phyloP scores from a whole-genome alignment of 1,284 basidiomycete genomes.

The Schizopora paradoxa region DNA sequence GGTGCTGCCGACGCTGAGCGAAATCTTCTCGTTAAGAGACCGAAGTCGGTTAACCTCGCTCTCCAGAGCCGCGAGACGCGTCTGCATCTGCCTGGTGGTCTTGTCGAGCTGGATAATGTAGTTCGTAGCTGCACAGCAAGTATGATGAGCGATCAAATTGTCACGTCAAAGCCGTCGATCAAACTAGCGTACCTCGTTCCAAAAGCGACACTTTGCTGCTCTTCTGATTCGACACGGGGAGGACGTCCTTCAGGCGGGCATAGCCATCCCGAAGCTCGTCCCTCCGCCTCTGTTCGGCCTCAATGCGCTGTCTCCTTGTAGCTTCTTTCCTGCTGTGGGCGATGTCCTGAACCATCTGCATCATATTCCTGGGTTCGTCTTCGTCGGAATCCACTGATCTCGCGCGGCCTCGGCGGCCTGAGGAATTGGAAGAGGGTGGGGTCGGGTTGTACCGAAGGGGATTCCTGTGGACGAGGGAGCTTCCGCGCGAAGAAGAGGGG shows the following conservation, averaged over 20 bases:
- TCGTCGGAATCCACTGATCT: slow-evolving; percentile 73
- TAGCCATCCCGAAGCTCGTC: slow-evolving; percentile 87
- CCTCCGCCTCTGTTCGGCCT: slow-evolving; percentile 80
- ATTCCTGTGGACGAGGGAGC: slow-evolving; percentile 67
- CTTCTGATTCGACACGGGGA: slow-evolving; percentile 83
- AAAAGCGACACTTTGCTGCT: slow-evolving; percentile 83
- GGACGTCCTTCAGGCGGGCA: slow-evolving; percentile 76
- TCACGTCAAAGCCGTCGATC: slow-evolving; percentile 6
- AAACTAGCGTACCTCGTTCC: slow-evolving; percentile 62
- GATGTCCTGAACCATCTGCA: slow-evolving; percentile 57
- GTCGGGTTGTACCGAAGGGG: slow-evolving; percentile 68
- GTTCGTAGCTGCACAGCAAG: slow-evolving; percentile 51
- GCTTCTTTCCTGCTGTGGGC: slow-evolving; percentile 78
- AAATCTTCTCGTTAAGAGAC: slow-evolving; percentile 73
- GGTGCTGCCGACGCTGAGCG: slow-evolving; percentile 41
- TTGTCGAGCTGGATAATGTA: slow-evolving; percentile 68
- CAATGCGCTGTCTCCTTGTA: slow-evolving; percentile 74
- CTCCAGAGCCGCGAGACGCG: slow-evolving; percentile 57
- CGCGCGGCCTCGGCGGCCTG: slow-evolving; percentile 54
- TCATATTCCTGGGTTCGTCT: slow-evolving; percentile 56
- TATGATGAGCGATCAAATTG: slow-evolving; percentile 7
- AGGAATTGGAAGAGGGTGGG: slow-evolving; percentile 68
- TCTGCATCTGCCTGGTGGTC: slow-evolving; percentile 60
- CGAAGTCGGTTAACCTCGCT: slow-evolving; percentile 62
- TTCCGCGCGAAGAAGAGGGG: slow-evolving; percentile 65